These are phyloP conservation scores for Saksenaea oblongispora DNA, from an alignment of 371 early-diverging fungal species.

Conservation along the genomic window DNA sequence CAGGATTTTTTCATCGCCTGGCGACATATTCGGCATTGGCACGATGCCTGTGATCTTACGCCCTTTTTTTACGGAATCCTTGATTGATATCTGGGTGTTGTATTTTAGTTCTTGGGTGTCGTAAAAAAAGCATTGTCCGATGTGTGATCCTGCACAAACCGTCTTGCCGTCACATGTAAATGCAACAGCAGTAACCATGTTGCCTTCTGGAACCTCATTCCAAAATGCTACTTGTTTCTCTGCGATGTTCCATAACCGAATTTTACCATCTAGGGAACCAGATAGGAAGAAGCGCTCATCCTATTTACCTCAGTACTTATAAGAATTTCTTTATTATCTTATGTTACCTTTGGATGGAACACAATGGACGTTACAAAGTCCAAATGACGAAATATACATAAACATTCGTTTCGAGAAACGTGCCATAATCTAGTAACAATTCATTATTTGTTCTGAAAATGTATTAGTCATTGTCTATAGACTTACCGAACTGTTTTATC, in stretches of 20 bases:
- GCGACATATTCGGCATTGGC: slow-evolving; percentile 48
- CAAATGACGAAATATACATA: slow-evolving; percentile 76
- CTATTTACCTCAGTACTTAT: slow-evolving; percentile 8
- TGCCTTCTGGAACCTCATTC: slow-evolving; percentile 67
- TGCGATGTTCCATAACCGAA: slow-evolving; percentile 85
- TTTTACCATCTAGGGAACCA: slow-evolving; percentile 77
- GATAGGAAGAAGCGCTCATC: slow-evolving; percentile 83
- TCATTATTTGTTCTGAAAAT: not conserved
- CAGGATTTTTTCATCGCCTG: slow-evolving; percentile 59
- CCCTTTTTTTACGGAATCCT: slow-evolving; percentile 52
- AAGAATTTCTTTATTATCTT: too few species aligned
- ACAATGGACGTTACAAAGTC: slow-evolving; percentile 79
- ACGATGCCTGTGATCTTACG: slow-evolving; percentile 79
- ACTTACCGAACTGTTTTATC: slow-evolving; percentile 75
- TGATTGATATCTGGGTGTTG: slow-evolving; percentile 78
- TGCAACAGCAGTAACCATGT: slow-evolving; percentile 76
- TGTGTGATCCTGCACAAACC: slow-evolving; percentile 75
- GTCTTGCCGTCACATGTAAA: slow-evolving; percentile 73
- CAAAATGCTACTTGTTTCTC: slow-evolving; percentile 76
- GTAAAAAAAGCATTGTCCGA: slow-evolving; percentile 80
- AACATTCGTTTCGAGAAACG: slow-evolving; percentile 64
- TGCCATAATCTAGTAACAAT: slow-evolving; percentile 74
- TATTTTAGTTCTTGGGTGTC: slow-evolving; percentile 77
- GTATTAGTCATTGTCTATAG: not conserved
- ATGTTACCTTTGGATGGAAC: slow-evolving; percentile 74